Base-by-base conservation (phyloP, 169 alveolate species). In the Cytauxzoon felis region DNA sequence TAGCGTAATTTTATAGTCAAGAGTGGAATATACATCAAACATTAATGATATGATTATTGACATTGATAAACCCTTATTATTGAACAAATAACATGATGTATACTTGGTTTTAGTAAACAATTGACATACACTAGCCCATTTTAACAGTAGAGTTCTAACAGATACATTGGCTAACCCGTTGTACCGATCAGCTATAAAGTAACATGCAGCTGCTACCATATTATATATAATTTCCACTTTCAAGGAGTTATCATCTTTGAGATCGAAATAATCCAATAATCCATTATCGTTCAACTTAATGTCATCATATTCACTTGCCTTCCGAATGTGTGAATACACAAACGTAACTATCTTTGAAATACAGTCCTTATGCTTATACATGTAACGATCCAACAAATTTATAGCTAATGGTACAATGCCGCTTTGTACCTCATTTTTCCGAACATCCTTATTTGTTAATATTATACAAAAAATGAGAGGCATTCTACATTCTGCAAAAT, bases 101-200 rank as follows among this genome's bases (percentile, higher is more conserved):
- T 30, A 42, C 49, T 49, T 21, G 5, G 84, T 73, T n/a, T 56
- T 61, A 0, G 70, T 62, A 38, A 64, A 73, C 1, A 33, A 34
- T 32, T 50, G 50, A 43, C 65, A 52, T 0, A 21, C 38, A 23
- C 41, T 19, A 26, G 24, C 71, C 84, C 84, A 73, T 23, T 67
- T 52, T 26, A 24, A 40, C 54, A 73, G 42, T 32, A 73, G 72
- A 13, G 63, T 50, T 26, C 59, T 54, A 36, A 61, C 70, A 29
- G 78, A 63, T 2, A 64, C 54, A n/a, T 63, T 62, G 9, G 68
- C 42, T 21, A 42, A 65, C 30, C 84, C 84, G 36, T 73, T 50
- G 63, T 73, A 73, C 41, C 79, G 41, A 50, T 73, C 84, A 16
- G 84, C 84, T 29, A 73, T 64, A 26, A 62, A 73, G 63, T 47